Percentiles rank a stretch among this genome's conserved stretches.
Conservation (phyloP, 1,284 basidiomycete genomes). For the Puccinia novopanici region DNA sequence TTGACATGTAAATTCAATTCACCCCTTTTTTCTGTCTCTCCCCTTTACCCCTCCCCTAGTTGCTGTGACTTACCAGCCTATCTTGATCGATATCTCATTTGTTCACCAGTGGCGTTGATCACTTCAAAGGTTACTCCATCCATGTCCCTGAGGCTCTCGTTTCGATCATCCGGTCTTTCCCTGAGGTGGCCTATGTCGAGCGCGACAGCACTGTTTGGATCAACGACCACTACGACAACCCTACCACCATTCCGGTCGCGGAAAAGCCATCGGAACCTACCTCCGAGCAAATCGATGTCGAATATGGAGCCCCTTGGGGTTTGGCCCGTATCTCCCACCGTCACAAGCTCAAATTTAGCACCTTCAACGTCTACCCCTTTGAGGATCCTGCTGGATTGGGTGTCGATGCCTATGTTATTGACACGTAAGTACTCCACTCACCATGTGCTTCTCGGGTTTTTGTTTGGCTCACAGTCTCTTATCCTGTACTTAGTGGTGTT, state of each 20-base stretch:
- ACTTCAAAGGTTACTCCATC: constrained; percentile 79
- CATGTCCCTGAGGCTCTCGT: constrained; percentile 75
- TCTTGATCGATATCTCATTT: neutral
- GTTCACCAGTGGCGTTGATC: constrained; percentile 51
- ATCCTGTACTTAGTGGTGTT: constrained; percentile 77
- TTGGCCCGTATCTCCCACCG: constrained; percentile 94
- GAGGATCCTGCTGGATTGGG: constrained; percentile 77
- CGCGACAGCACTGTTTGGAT: constrained; percentile 83
- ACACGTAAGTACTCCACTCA: constrained; percentile 58
- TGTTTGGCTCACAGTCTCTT: neutral
- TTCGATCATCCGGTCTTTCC: constrained; percentile 76
- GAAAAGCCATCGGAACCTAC: constrained; percentile 19
- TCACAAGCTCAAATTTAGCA: constrained; percentile 72
- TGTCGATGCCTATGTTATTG: constrained; percentile 75
- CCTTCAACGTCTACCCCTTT: constrained; percentile 84
- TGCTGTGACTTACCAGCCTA: neutral
- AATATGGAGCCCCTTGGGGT: constrained; percentile 65
- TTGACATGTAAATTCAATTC: constrained; percentile 29
- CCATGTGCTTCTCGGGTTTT: neutral
- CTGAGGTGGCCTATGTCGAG: constrained; percentile 92
- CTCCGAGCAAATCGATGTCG: constrained; percentile 47
- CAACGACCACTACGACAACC: constrained; percentile 62
- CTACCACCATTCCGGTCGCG: constrained; percentile 23
- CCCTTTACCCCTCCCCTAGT: neutral
- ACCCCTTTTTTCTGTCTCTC: neutral